Evolutionary conservation across 495 filamentous ascomycete species (phyloP).

Genomic region (Neurospora hispaniola): DNA sequence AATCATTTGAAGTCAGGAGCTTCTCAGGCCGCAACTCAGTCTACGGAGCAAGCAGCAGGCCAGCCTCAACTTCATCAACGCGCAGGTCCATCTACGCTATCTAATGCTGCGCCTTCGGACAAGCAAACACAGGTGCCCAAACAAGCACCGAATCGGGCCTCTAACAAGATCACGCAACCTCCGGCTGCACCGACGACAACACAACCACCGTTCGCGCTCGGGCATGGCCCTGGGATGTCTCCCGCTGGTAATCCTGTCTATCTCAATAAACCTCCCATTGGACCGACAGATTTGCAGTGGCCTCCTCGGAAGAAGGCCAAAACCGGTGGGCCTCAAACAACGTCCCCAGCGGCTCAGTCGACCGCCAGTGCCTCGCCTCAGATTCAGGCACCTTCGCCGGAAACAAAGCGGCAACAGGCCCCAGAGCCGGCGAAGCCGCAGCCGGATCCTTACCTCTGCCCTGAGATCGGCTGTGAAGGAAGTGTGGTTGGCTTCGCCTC

Average conservation of each 20-base stretch:
- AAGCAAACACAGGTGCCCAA: conserved; percentile 49
- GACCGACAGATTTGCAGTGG: conserved; percentile 39
- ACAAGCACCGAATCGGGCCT: conserved; percentile 35
- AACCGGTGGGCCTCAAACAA: conserved; percentile 21
- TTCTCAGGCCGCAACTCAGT: conserved; percentile 8
- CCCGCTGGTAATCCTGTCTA: conserved; percentile 60
- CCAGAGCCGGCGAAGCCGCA: conserved; percentile 21
- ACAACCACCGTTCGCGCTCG: conserved; percentile 54
- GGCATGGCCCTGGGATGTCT: conserved; percentile 49
- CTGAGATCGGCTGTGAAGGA: conserved; percentile 35
- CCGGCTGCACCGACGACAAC: conserved; percentile 53
- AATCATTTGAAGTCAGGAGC: conserved; percentile 9
- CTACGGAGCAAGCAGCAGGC: conserved; percentile 6
- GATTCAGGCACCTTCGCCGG: conserved; percentile 35
- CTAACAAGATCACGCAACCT: conserved; percentile 35
- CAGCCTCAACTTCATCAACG: conserved; percentile 21
- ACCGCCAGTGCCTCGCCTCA: conserved; percentile 37
- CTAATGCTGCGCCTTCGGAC: conserved; percentile 60
- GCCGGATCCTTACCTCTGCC: conserved; percentile 32
- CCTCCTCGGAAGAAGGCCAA: conserved; percentile 46
- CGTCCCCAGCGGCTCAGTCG: conserved; percentile 16
- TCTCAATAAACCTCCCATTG: conserved; percentile 31
- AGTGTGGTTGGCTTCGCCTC: conserved; percentile 39
- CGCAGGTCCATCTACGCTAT: conserved; percentile 23
- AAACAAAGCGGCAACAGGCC: conserved; percentile 32